These are phyloP conservation scores for Zymoseptoria crescenta DNA, from an alignment of 2,329 filamentous ascomycete species.

Conservation along the genomic window DNA sequence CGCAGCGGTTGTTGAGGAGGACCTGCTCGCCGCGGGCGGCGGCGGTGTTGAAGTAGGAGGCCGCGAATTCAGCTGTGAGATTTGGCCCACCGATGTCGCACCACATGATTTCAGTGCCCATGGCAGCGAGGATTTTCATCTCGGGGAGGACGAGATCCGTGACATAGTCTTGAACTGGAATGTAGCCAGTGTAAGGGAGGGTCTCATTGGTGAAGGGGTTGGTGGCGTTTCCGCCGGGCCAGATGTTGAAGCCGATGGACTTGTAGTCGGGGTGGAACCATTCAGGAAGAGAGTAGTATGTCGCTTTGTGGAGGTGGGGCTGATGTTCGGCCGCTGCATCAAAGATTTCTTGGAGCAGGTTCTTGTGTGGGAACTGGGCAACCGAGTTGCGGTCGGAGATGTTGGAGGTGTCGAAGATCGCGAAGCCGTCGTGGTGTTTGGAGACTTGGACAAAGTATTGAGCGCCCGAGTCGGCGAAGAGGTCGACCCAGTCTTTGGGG, in stretches of 20 bases:
- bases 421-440: conserved; percentile 44
- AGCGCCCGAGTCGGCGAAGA: conserved; percentile 46
- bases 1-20: conserved; percentile 51
- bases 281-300: conserved; percentile 41
- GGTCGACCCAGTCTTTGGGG: conserved; percentile 48
- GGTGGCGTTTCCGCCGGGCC: conserved; percentile 36
- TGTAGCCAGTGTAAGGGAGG: conserved; percentile 38
- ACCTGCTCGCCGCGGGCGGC: conserved; percentile 41
- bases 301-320: conserved; percentile 37
- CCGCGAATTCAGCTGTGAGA: conserved; percentile 36
- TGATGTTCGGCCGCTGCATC: conserved; percentile 37
- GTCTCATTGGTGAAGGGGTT: conserved; percentile 40
- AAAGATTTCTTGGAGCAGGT: conserved; percentile 38
- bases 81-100: conserved; percentile 42
- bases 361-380: conserved; percentile 33
- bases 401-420: conserved; percentile 37
- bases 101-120: conserved; percentile 43
- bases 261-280: conserved; percentile 41
- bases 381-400: conserved; percentile 37
- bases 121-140: conserved; percentile 37
- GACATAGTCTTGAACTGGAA: conserved; percentile 36
- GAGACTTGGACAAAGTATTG: conserved; percentile 40
- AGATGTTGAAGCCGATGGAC: conserved; percentile 33
- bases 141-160: conserved; percentile 37
- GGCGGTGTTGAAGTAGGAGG: conserved; percentile 37